phyloP scores from a whole-genome alignment of 805 yeast genomes.

The Zygotorulaspora sp. region DNA sequence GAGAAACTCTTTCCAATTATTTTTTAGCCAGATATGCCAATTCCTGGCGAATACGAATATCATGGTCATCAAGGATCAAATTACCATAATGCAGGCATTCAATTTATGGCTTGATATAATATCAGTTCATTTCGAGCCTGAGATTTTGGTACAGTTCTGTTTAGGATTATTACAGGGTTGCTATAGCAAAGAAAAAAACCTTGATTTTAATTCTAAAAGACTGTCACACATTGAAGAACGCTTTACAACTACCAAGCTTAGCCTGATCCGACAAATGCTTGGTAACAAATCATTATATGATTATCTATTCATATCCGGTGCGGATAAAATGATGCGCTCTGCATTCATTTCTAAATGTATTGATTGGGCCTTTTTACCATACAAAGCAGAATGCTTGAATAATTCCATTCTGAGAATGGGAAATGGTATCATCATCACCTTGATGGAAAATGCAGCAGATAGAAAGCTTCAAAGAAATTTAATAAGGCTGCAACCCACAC shows the following conservation, averaged over 20 bases:
- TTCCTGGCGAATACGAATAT: constrained; percentile 48
- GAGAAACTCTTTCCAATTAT: constrained; percentile 28
- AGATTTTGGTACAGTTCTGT: constrained; percentile 18
- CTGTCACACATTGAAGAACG: constrained; percentile 37
- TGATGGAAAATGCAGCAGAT: constrained; percentile 41
- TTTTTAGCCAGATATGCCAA: constrained; percentile 35
- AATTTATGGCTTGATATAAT: constrained; percentile 51
- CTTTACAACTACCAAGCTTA: constrained; percentile 56
- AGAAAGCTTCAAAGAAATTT: constrained; percentile 44
- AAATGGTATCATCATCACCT: constrained; percentile 50
- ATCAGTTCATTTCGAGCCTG: constrained; percentile 17
- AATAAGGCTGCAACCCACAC: constrained; percentile 50
- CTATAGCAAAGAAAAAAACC: constrained; percentile 19
- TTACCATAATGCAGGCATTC: constrained; percentile 54
- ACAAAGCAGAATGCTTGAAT: constrained; percentile 47
- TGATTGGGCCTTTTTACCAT: constrained; percentile 55
- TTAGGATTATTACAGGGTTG: constrained; percentile 21
- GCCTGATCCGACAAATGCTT: constrained; percentile 54
- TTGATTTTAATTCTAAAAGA: constrained; percentile 8
- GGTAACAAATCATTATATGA: constrained; percentile 33
- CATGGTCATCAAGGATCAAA: constrained; percentile 54
- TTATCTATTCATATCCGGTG: constrained; percentile 18
- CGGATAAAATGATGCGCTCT: constrained; percentile 24
- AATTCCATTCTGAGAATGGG: constrained; percentile 54
- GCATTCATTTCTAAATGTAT: constrained; percentile 45